phyloP scores from a whole-genome alignment of 2,329 filamentous ascomycete genomes.

The Trichophyton benhamiae region DNA sequence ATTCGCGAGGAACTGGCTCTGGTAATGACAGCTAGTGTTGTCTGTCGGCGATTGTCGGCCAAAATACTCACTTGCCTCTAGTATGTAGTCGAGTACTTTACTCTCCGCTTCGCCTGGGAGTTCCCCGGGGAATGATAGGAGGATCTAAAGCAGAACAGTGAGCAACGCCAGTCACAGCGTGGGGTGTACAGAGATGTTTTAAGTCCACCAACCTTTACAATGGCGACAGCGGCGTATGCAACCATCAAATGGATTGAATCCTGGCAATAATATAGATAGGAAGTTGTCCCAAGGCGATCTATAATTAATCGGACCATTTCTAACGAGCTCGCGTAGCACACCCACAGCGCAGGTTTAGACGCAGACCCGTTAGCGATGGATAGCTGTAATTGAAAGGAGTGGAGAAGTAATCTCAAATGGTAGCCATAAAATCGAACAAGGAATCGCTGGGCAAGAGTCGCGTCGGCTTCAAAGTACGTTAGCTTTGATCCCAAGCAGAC shows the following conservation, averaged over 20 bases:
- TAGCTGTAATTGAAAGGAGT: constrained; percentile 27
- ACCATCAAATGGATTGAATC: constrained; percentile 35
- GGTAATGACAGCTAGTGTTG: constrained; percentile 15
- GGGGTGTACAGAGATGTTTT: background rate
- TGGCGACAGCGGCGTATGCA: constrained; percentile 31
- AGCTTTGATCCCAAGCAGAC: background rate
- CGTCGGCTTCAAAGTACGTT: constrained; percentile 6
- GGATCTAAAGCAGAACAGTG: constrained; percentile 7
- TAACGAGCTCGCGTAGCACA: constrained; percentile 20
- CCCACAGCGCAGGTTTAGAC: constrained; percentile 16
- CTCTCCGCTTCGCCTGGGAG: constrained; percentile 11
- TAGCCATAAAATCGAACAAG: constrained; percentile 30
- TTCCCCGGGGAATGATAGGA: constrained; percentile 14
- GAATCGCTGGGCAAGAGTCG: constrained; percentile 25
- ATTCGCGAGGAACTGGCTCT: constrained; percentile 15
- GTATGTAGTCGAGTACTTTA: constrained; percentile 12
- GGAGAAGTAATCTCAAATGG: constrained; percentile 28
- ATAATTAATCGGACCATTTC: constrained; percentile 25
- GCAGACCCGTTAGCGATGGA: constrained; percentile 18
- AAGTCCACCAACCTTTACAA: constrained; percentile 21
- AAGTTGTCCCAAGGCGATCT: constrained; percentile 16
- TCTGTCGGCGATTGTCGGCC: constrained; percentile 12
- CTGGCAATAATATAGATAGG: constrained; percentile 30
- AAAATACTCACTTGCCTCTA: constrained; percentile 13
- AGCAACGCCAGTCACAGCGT: background rate